Evolutionary conservation across 176 grass and related monocot species (phyloP).

Genomic region (Avena eriantha): DNA sequence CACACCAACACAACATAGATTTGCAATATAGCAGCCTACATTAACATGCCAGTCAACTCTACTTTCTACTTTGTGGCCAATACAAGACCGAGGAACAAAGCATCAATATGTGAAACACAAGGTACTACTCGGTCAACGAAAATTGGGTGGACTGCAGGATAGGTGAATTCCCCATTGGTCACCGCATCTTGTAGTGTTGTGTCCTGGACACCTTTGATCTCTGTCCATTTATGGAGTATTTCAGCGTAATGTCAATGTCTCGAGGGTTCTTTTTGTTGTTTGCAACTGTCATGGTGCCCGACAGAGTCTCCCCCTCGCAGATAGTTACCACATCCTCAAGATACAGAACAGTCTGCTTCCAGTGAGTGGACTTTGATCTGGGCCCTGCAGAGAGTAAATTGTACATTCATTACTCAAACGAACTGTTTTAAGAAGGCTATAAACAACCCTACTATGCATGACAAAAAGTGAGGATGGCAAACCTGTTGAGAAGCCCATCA

Average conservation of each 20-base stretch:
- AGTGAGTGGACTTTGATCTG: slow-evolving; percentile 89
- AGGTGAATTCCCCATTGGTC: slow-evolving; percentile 29
- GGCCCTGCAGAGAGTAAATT: slow-evolving; percentile 64
- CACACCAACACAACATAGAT: slow-evolving; percentile 14
- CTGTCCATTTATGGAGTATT: slow-evolving; percentile 73
- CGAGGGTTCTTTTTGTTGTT: slow-evolving; percentile 88
- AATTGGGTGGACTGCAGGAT: slow-evolving; percentile 8
- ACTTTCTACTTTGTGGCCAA: slow-evolving; percentile 36
- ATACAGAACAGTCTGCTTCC: slow-evolving; percentile 98
- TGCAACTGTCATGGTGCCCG: slow-evolving; percentile 75
- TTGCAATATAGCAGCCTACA: slow-evolving; percentile 10
- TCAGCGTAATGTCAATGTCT: slow-evolving; percentile 88
- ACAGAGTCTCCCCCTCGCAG: slow-evolving; percentile 78
- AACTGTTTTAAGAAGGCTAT: neutral
- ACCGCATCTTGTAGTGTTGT: slow-evolving; percentile 97
- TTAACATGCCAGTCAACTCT: slow-evolving; percentile 20
- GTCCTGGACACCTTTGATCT: slow-evolving; percentile 72
- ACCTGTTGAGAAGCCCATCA: slow-evolving; percentile 97
- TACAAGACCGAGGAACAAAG: neutral
- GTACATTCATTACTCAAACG: neutral
- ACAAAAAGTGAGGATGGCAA: neutral
- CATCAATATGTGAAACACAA: slow-evolving; percentile 25
- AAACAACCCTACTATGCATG: neutral
- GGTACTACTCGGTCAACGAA: slow-evolving; percentile 1
- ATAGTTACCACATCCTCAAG: slow-evolving; percentile 87